Evolutionary conservation across 2,329 filamentous ascomycete species (phyloP).

Genomic region (Paecilomyces sp.): DNA sequence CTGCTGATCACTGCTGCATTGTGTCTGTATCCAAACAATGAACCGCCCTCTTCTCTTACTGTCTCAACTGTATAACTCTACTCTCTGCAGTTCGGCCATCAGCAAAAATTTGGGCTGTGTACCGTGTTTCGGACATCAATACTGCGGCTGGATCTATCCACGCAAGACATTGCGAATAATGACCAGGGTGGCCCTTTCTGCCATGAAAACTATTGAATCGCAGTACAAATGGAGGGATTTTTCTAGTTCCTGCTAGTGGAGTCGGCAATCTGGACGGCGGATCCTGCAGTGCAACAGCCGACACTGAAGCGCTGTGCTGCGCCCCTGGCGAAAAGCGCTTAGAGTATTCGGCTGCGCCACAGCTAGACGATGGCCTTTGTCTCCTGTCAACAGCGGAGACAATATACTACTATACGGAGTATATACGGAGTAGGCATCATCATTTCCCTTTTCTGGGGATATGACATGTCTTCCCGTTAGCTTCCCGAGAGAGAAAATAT

Average conservation of each 20-base stretch:
- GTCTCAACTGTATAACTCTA: no score
- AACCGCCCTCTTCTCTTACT: background rate
- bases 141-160: background rate
- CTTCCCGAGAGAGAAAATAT: no score
- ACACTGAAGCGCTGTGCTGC: background rate
- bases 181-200: background rate
- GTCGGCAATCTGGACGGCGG: background rate
- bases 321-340: background rate
- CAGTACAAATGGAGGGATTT: background rate
- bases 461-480: no score
- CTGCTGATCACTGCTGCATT: background rate
- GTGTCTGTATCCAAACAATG: background rate
- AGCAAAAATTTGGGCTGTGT: background rate
- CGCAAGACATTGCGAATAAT: background rate
- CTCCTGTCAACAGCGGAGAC: background rate
- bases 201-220: background rate
- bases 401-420: background rate
- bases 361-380: background rate
- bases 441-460: background rate
- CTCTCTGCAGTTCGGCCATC: background rate
- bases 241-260: background rate
- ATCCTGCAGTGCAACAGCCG: background rate
- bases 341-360: background rate
- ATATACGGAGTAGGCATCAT: background rate
- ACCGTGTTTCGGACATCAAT: background rate